phyloP scores from a whole-genome alignment of 768 basidiomycete genomes.

The Tylopilus vinaceipallidus region DNA sequence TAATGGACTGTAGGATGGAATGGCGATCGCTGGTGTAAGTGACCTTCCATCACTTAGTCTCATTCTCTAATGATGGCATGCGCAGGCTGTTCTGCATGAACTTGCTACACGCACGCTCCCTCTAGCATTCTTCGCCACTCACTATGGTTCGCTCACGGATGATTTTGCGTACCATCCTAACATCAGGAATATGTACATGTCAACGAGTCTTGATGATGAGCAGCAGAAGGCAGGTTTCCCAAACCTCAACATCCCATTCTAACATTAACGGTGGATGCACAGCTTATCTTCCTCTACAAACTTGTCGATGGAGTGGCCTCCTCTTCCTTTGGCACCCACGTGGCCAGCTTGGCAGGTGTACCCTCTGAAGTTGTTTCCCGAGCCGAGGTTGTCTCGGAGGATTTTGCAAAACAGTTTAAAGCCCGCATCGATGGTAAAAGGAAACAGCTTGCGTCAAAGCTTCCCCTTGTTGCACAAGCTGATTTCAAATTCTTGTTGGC shows the following conservation, averaged over 20 bases:
- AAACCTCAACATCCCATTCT: not conserved
- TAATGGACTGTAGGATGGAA: slow-evolving; percentile 70
- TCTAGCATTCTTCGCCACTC: slow-evolving; percentile 95
- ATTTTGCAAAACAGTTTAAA: slow-evolving; percentile 87
- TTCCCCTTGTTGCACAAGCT: slow-evolving; percentile 83
- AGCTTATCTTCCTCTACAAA: slow-evolving; percentile 96
- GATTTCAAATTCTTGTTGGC: slow-evolving; percentile 83
- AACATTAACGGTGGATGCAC: not conserved
- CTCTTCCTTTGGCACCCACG: slow-evolving; percentile 91
- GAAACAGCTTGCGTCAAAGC: slow-evolving; percentile 47
- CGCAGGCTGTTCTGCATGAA: slow-evolving; percentile 86
- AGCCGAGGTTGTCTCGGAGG: slow-evolving; percentile 82
- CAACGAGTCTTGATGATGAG: slow-evolving; percentile 89
- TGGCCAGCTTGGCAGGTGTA: slow-evolving; percentile 93
- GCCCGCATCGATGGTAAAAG: slow-evolving; percentile 65
- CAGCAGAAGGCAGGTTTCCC: slow-evolving; percentile 69
- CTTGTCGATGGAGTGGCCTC: slow-evolving; percentile 84
- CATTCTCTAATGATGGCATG: slow-evolving; percentile 5
- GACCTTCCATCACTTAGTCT: not conserved
- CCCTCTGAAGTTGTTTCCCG: slow-evolving; percentile 81
- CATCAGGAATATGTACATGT: slow-evolving; percentile 94
- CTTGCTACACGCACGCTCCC: slow-evolving; percentile 91
- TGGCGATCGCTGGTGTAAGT: slow-evolving; percentile 91
- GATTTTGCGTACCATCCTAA: slow-evolving; percentile 92
- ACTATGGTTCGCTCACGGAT: slow-evolving; percentile 94